A percentile compares a stretch with the other conserved stretches of the same genome.
Evolutionary conservation across 139 green algal genomes (phyloP).

Genomic region (Chlorella sp.): DNA sequence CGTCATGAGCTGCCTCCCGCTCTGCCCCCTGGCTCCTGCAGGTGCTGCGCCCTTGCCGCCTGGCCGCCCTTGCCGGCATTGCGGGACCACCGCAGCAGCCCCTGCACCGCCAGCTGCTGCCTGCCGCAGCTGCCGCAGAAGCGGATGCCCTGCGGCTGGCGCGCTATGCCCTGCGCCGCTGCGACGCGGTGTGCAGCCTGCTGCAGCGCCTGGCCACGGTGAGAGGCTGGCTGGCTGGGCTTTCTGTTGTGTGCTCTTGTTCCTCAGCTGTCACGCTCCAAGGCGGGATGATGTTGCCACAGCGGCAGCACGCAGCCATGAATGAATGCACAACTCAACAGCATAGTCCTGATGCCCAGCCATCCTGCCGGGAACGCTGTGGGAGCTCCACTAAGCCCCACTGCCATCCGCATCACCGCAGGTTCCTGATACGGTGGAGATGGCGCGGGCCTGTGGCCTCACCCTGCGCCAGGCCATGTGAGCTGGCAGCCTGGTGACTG

Average conservation of each 20-base stretch:
- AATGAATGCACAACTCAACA: too few species aligned
- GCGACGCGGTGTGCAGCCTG: constrained; percentile 59
- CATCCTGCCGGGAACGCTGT: too few species aligned
- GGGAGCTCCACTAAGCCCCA: too few species aligned
- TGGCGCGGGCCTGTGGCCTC: constrained; percentile 85
- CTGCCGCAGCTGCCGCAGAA: background rate
- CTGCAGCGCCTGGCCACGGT: constrained; percentile 68
- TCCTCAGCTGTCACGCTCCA: too few species aligned
- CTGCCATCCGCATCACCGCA: too few species aligned
- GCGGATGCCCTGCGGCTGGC: constrained; percentile 22
- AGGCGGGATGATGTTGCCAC: too few species aligned
- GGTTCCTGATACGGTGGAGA: constrained; percentile 81
- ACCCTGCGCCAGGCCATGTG: constrained; percentile 71
- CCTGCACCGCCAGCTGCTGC: background rate
- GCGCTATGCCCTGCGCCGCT: constrained; percentile 49
- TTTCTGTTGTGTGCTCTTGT: too few species aligned
- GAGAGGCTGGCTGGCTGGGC: too few species aligned
- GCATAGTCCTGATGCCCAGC: too few species aligned
- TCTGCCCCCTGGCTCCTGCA: background rate
- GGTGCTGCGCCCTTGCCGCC: constrained; percentile 22
- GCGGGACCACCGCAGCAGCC: background rate
- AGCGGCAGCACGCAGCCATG: too few species aligned
- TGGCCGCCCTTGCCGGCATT: constrained; percentile 39
- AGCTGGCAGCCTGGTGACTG: too few species aligned
- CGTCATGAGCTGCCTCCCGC: too few species aligned